A percentile compares a stretch with the other conserved stretches of the same genome.
Conservation (phyloP, 331 rosid genomes). For the Malus hybrid region DNA sequence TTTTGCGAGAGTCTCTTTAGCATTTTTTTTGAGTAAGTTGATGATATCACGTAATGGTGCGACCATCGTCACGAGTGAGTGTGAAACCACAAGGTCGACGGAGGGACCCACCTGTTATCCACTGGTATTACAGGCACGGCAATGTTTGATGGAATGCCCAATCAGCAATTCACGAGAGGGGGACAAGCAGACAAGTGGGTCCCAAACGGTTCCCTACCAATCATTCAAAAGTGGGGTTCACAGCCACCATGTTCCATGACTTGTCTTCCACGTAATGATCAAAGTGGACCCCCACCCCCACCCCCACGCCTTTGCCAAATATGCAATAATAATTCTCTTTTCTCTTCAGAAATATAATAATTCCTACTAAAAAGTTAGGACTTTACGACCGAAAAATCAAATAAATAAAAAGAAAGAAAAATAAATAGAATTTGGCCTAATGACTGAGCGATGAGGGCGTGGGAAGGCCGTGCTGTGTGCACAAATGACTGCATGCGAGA, state of each 20-base stretch:
- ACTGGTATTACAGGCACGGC: neutral
- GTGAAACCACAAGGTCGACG: too few relatives aligned
- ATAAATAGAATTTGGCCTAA: neutral
- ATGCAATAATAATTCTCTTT: neutral
- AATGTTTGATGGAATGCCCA: constrained; percentile 15
- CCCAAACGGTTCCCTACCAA: constrained; percentile 39
- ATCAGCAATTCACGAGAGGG: constrained; percentile 5
- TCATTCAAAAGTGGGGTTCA: constrained; percentile 24
- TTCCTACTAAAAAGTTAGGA: neutral
- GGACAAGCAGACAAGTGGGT: constrained; percentile 47
- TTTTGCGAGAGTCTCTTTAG: too few relatives aligned
- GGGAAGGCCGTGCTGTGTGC: constrained; percentile 3
- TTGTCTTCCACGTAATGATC: constrained; percentile 38
- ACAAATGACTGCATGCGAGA: neutral
- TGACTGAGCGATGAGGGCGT: neutral
- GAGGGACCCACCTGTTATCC: too few relatives aligned
- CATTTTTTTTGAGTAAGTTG: too few relatives aligned
- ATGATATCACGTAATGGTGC: too few relatives aligned
- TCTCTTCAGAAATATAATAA: neutral
- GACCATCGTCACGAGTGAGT: too few relatives aligned
- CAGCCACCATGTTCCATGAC: constrained; percentile 22
- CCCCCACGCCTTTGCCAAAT: constrained; percentile 28
- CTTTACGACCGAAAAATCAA: neutral
- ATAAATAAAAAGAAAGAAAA: neutral
- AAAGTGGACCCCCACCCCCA: constrained; percentile 11